phyloP scores from a whole-genome alignment of 768 basidiomycete species.

The Rubroboletus pulcherrimus region DNA sequence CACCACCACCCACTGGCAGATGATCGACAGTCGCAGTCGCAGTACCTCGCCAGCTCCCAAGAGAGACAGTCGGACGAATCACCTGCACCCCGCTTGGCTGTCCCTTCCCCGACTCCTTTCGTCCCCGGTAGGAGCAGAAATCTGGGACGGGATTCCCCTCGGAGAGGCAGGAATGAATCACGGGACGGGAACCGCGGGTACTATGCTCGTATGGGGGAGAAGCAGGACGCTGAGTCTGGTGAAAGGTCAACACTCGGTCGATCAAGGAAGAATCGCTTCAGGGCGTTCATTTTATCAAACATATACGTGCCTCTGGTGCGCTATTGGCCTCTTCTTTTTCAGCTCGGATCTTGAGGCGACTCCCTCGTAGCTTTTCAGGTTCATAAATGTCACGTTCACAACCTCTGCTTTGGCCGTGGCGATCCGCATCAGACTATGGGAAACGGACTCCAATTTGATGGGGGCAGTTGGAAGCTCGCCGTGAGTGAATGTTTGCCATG shows the following conservation, averaged over 20 bases:
- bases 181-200: constrained; percentile 10
- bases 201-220: constrained; percentile 18
- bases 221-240: constrained; percentile 27
- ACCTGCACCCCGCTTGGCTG: constrained; percentile 21
- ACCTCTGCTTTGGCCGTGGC: constrained; percentile 76
- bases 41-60: constrained; percentile 2
- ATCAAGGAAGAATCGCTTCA: constrained; percentile 46
- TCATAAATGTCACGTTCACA: constrained; percentile 81
- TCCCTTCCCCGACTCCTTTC: constrained; percentile 34
- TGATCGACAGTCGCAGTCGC: constrained; percentile 17
- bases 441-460: constrained; percentile 46
- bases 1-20: constrained; percentile 3
- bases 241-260: constrained; percentile 27
- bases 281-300: constrained; percentile 69
- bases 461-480: constrained; percentile 82
- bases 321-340: constrained; percentile 5
- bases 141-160: constrained; percentile 67
- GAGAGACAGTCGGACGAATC: constrained; percentile 24
- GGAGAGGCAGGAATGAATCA: constrained; percentile 30
- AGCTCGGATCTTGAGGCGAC: constrained; percentile 8
- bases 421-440: constrained; percentile 63
- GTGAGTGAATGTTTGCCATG: constrained; percentile 39
- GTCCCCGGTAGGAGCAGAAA: constrained; percentile 54
- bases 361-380: constrained; percentile 65
- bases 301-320: constrained; percentile 75